Evolutionary conservation across 2,329 filamentous ascomycete genomes (phyloP).

Genomic region (Parascedosporium putredinis): DNA sequence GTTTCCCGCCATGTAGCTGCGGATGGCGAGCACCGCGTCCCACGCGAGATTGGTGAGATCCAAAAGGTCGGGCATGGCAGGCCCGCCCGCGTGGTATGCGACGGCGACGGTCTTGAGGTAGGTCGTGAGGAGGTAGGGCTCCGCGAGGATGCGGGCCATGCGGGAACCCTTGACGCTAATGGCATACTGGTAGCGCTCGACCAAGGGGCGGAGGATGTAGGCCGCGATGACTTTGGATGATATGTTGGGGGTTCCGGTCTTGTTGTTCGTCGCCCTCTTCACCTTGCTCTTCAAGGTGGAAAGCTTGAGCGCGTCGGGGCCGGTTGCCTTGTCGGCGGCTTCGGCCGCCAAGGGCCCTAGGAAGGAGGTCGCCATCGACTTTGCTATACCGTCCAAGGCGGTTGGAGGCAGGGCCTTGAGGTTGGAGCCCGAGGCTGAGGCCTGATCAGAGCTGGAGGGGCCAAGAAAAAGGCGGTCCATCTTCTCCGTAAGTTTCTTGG

Average conservation of each 20-base stretch:
- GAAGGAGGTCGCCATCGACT: conserved; percentile 58
- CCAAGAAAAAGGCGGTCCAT: conserved; percentile 61
- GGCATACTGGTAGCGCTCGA: conserved; percentile 65
- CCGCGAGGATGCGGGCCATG: conserved; percentile 52
- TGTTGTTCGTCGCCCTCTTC: conserved; percentile 19
- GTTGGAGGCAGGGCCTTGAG: conserved; percentile 44
- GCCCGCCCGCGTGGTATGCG: conserved; percentile 72
- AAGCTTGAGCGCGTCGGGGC: conserved; percentile 78
- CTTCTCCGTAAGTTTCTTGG: conserved; percentile 63
- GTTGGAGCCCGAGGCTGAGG: conserved; percentile 19
- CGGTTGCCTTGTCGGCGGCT: conserved; percentile 69
- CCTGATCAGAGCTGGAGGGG: conserved; percentile 16
- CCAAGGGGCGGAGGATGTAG: conserved; percentile 79
- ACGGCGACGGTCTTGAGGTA: conserved; percentile 82
- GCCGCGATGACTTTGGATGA: conserved; percentile 66
- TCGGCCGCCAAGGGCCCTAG: conserved; percentile 72
- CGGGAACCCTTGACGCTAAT: conserved; percentile 30
- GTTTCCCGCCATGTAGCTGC: conserved; percentile 50
- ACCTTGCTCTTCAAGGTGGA: conserved; percentile 61
- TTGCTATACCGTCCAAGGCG: conserved; percentile 58
- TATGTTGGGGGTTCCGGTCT: conserved; percentile 59
- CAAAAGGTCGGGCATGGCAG: conserved; percentile 63
- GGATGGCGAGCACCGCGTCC: conserved; percentile 64
- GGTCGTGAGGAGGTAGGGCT: conserved; percentile 64
- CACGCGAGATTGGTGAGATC: conserved; percentile 79